Base-by-base conservation (phyloP, 2,329 filamentous ascomycete species). In the Dothiorella sarmentorum region DNA sequence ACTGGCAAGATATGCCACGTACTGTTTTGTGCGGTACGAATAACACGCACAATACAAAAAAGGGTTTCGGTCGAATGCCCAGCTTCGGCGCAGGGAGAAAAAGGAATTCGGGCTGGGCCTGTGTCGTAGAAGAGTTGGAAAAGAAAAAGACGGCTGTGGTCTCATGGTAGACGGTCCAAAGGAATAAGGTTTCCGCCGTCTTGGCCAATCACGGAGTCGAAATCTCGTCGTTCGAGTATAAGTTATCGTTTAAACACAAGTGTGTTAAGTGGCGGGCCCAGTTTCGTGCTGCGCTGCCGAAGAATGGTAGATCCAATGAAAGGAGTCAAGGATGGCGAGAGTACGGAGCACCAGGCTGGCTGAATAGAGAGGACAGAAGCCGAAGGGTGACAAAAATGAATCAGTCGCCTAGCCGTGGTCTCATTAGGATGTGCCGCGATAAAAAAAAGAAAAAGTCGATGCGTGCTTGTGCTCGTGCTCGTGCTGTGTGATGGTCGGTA, bases 391-490 rank as follows among this genome's bases (percentile, higher is more conserved):
- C 29, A 37, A 40, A 38, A 40, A 40, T 4, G 15, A 13, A 40
- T 40, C 49, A 53, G 35, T 53, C 49, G 35, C 49, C 49, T 53
- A 40, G 49, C 49, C 49, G 33, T 53, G 49, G 49, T 53, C 35
- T 40, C 49, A 31, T 53, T 53, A 53, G 15, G 35, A 35, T 53
- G 24, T 53, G 33, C 22, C 33, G 24, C 43, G 24, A 18, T 27
- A 53, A 53, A 35, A 15, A 17, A 51, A 40, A 53, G 17, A 35
- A 51, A 24, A 51, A 37, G 45, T 40, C 49, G 49, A 53, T 53
- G 35, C 49, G 49, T 51, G 18, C 20, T 49, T 18, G 29, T 52
- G 31, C 47, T 45, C 42, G 42, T 45, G 42, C 42, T 53, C 35
- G 49, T 53, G 49, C 35, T 53, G 20, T 27, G n/a, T 15, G 24